These are phyloP conservation scores for Skeletonema grethae DNA, from an alignment of 108 stramenopile species.

Conservation along the genomic window DNA sequence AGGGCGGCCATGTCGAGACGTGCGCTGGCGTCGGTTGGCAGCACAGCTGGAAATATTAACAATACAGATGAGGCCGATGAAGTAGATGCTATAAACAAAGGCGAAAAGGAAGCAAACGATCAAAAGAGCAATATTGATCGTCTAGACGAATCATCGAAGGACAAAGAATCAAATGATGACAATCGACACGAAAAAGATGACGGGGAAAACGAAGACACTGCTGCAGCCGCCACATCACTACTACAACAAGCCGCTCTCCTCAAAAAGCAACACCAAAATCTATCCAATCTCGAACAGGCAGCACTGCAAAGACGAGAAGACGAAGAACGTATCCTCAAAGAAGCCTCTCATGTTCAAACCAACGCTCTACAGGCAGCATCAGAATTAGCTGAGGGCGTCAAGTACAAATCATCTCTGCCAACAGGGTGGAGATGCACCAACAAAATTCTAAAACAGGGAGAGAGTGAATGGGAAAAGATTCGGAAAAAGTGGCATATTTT, in stretches of 20 bases:
- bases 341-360: conserved; percentile 94
- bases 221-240: conserved; percentile 56
- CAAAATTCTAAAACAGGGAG: conserved; percentile 72
- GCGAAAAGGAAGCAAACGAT: background rate
- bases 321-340: conserved; percentile 90
- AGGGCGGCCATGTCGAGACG: conserved; percentile 37
- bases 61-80: background rate
- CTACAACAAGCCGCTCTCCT: conserved; percentile 86
- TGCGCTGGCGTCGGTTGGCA: conserved; percentile 38
- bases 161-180: conserved; percentile 9
- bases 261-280: conserved; percentile 59
- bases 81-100: background rate
- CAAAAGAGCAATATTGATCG: background rate
- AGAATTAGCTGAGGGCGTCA: conserved; percentile 89
- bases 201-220: background rate
- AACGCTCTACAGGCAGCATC: conserved; percentile 95
- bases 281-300: conserved; percentile 64
- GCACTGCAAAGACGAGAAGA: conserved; percentile 67
- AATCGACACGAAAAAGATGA: conserved; percentile 7
- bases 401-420: conserved; percentile 80
- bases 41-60: background rate
- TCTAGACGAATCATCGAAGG: background rate
- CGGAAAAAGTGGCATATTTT: conserved; percentile 97
- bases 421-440: conserved; percentile 91
- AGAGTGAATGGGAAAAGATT: conserved; percentile 70